These are phyloP conservation scores for Salvia sclarea DNA, from an alignment of 305 asterid genomes.

Conservation along the genomic window DNA sequence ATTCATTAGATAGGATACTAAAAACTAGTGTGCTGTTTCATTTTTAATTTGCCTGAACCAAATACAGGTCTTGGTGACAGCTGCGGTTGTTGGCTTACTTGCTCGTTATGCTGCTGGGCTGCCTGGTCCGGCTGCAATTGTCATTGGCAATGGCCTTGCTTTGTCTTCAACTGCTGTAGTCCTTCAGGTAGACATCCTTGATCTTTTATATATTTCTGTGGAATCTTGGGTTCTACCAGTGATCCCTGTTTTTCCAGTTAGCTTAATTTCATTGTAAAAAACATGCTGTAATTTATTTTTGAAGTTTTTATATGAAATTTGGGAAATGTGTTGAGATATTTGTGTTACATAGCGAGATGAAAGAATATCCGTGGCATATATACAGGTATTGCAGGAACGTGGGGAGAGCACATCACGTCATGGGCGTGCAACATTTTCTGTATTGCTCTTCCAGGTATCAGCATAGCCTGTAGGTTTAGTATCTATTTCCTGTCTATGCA, in stretches of 20 bases:
- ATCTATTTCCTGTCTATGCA: not conserved
- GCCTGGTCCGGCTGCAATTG: constrained; percentile 97
- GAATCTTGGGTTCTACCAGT: no score
- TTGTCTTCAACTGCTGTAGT: constrained; percentile 98
- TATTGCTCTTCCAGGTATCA: constrained; percentile 92
- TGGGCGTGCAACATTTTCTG: constrained; percentile 97
- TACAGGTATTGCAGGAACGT: constrained; percentile 96
- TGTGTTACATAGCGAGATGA: constrained; percentile 25
- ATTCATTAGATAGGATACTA: constrained; percentile 15
- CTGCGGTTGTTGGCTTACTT: constrained; percentile 69
- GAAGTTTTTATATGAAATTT: not conserved
- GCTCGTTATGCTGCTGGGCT: constrained; percentile 76
- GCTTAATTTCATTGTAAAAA: not conserved
- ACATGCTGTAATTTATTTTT: not conserved
- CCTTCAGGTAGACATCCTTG: constrained; percentile 66
- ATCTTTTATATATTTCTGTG: not conserved
- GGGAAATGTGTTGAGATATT: constrained; percentile 13
- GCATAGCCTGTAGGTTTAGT: constrained; percentile 40
- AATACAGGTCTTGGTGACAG: constrained; percentile 90
- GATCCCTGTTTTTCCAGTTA: not conserved
- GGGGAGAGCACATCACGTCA: constrained; percentile 99
- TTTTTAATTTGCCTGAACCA: constrained; percentile 21
- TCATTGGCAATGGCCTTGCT: constrained; percentile 98
- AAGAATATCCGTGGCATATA: constrained; percentile 33
- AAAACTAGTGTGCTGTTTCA: not conserved